These are phyloP conservation scores for Alliaria petiolata DNA, from an alignment of 345 rosid genomes.

Conservation along the genomic window DNA sequence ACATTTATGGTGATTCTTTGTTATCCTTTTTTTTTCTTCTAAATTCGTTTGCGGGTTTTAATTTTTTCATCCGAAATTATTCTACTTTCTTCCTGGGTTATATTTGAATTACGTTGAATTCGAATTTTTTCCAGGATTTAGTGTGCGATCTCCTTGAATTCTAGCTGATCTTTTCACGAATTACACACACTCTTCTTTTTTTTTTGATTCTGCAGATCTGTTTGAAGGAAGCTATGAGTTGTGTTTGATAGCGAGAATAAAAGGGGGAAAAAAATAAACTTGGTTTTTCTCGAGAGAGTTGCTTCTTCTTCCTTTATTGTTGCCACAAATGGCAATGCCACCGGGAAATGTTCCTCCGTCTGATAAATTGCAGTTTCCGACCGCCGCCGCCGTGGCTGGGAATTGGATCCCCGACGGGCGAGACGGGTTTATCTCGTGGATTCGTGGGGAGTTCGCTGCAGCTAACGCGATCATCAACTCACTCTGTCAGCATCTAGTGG, in stretches of 20 bases:
- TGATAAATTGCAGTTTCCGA: constrained; percentile 65
- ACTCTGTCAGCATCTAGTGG: constrained; percentile 60
- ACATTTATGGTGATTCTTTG: constrained; percentile 16
- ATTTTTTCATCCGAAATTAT: not conserved
- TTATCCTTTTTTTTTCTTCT: too few species aligned
- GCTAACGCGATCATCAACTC: constrained; percentile 87
- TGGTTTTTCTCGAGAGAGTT: not conserved
- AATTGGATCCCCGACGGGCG: constrained; percentile 72
- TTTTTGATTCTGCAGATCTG: constrained; percentile 18
- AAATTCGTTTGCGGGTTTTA: not conserved
- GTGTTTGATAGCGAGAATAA: not conserved
- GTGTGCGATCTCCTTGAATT: constrained; percentile 21
- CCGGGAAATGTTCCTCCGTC: constrained; percentile 53
- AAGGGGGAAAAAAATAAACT: not conserved
- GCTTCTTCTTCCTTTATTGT: not conserved
- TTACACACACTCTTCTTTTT: not conserved
- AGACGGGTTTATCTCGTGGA: constrained; percentile 80
- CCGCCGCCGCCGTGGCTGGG: constrained; percentile 25
- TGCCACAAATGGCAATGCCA: constrained; percentile 75
- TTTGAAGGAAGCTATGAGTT: constrained; percentile 14
- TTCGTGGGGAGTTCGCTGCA: constrained; percentile 88
- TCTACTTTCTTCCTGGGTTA: constrained; percentile 4
- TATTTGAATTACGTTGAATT: constrained; percentile 7
- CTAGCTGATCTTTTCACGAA: not conserved
- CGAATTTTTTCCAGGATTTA: not conserved